Conservation (phyloP, 192 early-diverging fungal genomes). For the Umbelopsis ramanniana region DNA sequence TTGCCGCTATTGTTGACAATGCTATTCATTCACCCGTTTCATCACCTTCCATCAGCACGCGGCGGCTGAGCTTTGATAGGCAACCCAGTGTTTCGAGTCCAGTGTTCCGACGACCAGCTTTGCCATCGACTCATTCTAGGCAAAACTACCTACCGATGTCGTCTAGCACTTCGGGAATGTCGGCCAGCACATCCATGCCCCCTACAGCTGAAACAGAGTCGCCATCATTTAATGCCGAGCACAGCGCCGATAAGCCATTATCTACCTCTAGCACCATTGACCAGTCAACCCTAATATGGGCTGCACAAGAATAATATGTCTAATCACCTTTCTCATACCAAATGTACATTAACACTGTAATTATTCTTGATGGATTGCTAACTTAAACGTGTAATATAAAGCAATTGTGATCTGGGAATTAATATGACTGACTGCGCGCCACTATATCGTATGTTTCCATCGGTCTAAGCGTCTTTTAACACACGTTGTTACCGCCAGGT, state of each 20-base stretch:
- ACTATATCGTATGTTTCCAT: background rate
- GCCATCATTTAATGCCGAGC: background rate
- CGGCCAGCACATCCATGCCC: background rate
- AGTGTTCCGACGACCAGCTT: background rate
- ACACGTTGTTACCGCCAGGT: background rate
- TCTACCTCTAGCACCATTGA: background rate
- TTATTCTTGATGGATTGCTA: background rate
- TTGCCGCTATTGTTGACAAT: conserved; percentile 10
- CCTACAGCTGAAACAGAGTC: background rate
- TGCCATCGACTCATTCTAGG: background rate
- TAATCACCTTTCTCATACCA: conserved; percentile 1
- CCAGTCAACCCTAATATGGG: conserved; percentile 16
- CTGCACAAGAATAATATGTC: conserved; percentile 17
- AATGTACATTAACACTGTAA: conserved; percentile 17
- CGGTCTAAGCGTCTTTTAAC: background rate
- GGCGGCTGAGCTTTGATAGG: conserved; percentile 10
- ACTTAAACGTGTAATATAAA: conserved; percentile 5
- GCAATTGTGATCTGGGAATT: background rate
- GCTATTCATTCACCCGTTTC: background rate
- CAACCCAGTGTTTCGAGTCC: background rate
- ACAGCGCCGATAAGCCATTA: background rate
- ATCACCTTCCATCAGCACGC: background rate
- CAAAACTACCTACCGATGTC: background rate
- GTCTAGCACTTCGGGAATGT: background rate
- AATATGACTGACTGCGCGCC: background rate